Evolutionary conservation across 495 filamentous ascomycete genomes (phyloP), one percentile per base, ranked within the genome.

Genomic region (Penicillium bialowiezense): DNA sequence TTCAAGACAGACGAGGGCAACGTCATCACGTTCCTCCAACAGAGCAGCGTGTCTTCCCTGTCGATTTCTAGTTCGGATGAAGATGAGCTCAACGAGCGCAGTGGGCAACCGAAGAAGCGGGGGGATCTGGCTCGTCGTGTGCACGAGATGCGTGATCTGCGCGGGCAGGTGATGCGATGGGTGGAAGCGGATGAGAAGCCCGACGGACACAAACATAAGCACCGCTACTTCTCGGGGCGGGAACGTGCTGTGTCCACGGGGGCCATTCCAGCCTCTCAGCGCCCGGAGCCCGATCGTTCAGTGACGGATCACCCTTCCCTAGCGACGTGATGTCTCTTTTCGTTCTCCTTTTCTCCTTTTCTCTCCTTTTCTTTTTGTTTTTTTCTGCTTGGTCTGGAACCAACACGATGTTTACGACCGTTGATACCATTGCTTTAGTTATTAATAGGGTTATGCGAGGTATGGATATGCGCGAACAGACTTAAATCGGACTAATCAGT

Each of bases 1-100:
- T 67, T 67, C 32, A 83, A 80, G 57, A 89, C 87, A 73, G 65
- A 63, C 23, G 79, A 84, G 44, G 86, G 87, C 29, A 56, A 69
- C 13, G 64, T 74, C n/a, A 70, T 87, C 23, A 72, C 80, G 5
- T 87, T 84, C 64, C 80, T 88, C 19, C 81, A 92, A 52, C 77
- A 82, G 50, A 77, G 76, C 38, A 65, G 82, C 68, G 67, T 68
- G 49, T 54, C 78, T 23, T 69, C 78, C 48, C 55, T 80, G 62
- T 62, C 72, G 12, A 77, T 91, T 31, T 88, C 85, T 38, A 89
- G 84, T 42, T 84, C 81, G 35, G 90, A 92, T 40, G 83, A 91
- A 58, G 86, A 89, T 36, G 80, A 85, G 44, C 67, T 95, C 20
- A 78, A 85, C 40, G 77, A 79, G 33, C 67, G 74, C 23, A 64